Base-by-base conservation (phyloP, 768 basidiomycete genomes). In the Mycena kentingensis region DNA sequence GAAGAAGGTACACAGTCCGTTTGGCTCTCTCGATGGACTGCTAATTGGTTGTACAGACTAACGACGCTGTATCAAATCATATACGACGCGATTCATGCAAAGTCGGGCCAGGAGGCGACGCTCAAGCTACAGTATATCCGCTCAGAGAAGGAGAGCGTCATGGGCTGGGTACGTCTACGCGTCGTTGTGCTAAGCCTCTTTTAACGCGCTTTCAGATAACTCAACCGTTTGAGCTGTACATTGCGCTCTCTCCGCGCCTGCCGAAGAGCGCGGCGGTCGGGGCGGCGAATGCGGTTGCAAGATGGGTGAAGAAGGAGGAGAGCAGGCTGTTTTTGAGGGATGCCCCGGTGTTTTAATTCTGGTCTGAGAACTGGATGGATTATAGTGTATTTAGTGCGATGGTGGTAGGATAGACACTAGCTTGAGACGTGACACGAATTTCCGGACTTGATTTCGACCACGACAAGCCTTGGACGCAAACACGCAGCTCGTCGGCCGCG, bases 291-390 rank as follows among this genome's bases (percentile, higher is more conserved):
- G 79, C 86, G 1, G 88, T 98, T 22, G 85, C 86, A 19, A 76
- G 86, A 15, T 99, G 96, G 96, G 85, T 97, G 5, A 87, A 90
- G 77, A 88, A 84, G 60, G 91, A 97, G 63, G 96, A 97, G 67
- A 72, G 71, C 5, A 77, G 74, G 60, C 63, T 99, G 53, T 98
- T 98, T 67, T 70, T 99, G 58, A 78, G 80, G 50, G 88, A 95
- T 67, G 93, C 95, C 22, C 94, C 95, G 3, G 88, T 93, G 28
- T 96, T 98, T 67, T 93, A 49, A 67, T n/a, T n/a, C n/a, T n/a
- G n/a, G n/a, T n/a, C n/a, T n/a, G n/a, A n/a, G n/a, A n/a, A n/a
- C n/a, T n/a, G n/a, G n/a, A n/a, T n/a, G n/a, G n/a, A n/a, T n/a
- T n/a, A n/a, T n/a, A n/a, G n/a, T n/a, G n/a, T n/a, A n/a, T n/a